These are phyloP conservation scores for Hagleromyces aurorensis DNA, from an alignment of 805 yeast genomes.

Conservation along the genomic window DNA sequence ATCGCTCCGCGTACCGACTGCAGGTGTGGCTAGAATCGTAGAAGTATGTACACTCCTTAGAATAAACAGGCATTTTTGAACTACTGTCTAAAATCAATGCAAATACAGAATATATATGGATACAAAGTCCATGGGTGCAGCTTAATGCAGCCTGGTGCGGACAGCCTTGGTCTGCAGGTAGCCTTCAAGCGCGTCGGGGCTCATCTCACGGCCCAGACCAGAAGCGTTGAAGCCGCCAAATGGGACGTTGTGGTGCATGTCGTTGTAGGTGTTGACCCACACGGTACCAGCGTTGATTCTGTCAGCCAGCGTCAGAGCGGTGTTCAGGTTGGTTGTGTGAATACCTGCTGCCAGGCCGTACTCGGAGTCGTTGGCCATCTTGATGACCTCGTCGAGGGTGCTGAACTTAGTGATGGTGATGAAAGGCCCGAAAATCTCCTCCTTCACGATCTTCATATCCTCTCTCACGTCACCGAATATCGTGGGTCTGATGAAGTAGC, in stretches of 20 bases:
- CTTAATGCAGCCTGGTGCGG: conserved; percentile 42
- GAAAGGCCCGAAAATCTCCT: conserved; percentile 91
- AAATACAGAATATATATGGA: neutral
- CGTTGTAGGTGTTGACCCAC: conserved; percentile 81
- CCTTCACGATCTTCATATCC: conserved; percentile 67
- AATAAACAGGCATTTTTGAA: too few species aligned
- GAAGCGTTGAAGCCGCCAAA: conserved; percentile 87
- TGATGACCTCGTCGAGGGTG: conserved; percentile 66
- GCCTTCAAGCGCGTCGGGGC: conserved; percentile 74
- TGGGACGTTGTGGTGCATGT: conserved; percentile 78
- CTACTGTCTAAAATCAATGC: too few species aligned
- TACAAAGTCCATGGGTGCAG: conserved; percentile 4
- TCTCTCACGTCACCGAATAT: conserved; percentile 75
- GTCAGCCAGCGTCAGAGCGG: conserved; percentile 58
- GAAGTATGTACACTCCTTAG: too few species aligned
- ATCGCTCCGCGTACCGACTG: too few species aligned
- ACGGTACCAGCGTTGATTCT: conserved; percentile 71
- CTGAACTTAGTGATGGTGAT: conserved; percentile 67
- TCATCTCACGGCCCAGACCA: conserved; percentile 89
- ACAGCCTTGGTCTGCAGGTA: conserved; percentile 83
- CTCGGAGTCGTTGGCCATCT: conserved; percentile 64
- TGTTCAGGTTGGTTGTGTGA: conserved; percentile 63
- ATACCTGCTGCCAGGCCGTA: conserved; percentile 87
- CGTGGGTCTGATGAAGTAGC: conserved; percentile 74
- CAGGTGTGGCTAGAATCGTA: too few species aligned